Base-by-base conservation (phyloP, 2,329 filamentous ascomycete species). In the Albophoma yamanashiensis region DNA sequence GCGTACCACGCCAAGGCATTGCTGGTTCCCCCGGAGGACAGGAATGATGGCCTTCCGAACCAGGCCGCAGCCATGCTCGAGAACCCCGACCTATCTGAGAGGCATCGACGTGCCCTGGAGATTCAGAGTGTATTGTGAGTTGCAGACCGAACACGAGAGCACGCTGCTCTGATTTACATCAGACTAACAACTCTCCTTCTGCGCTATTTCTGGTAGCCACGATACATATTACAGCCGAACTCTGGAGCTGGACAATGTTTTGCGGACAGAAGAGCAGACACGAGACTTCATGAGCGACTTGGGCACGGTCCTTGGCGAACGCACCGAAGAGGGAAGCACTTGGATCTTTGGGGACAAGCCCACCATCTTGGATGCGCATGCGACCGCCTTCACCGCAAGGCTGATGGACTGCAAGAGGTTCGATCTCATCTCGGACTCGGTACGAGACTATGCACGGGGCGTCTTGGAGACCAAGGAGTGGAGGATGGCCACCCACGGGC, bases 81-180 rank as follows among this genome's bases (percentile, higher is more conserved):
- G 60, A 64, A 62, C 20, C 62, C 63, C 6, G 63, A 64, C 20
- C 62, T 72, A 8, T 65, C 67, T 9, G 66, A 67, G 40, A 56
- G 57, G 12, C 65, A 71, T 53, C 69, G 69, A 2, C 65, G 69
- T 42, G 66, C 66, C 1, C 64, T 72, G 5, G 69, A 72, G 62
- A 67, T 70, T 36, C 70, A 69, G 55, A 71, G 67, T 27, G 56
- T 70, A 25, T 69, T 68, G 69, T 71, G 64, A 66, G 70, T 69
- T 55, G 27, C 36, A 40, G 43, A 20, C 17, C 7, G 25, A 39
- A 31, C 14, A 2, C 22, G 14, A 14, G 39, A 17, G 9, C 6
- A 2, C 2, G 15, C 47, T 25, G 5, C 22, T 31, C 34, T 15
- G 11, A 14, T 47, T 25, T 27, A 17, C 14, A 22, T 6, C 1